phyloP scores from a whole-genome alignment of 164 flowering plant species.

The Magnolia kwangsiensis region DNA sequence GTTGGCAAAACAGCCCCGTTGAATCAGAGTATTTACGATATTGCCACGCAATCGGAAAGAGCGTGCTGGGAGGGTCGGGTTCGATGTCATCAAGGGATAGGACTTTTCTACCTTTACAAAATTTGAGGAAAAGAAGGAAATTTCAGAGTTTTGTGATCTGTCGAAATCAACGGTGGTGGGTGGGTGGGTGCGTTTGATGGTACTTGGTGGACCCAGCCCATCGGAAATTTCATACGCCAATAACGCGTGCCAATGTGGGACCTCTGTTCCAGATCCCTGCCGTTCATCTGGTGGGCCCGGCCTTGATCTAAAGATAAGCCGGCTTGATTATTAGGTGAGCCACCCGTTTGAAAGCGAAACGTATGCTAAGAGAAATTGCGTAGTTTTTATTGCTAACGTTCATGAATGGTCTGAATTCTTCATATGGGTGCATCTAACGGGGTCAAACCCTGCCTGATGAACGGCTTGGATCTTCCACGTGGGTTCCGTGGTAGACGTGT shows the following conservation, averaged over 20 bases:
- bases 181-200: not conserved
- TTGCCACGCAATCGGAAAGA: not conserved
- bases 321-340: too few relatives aligned
- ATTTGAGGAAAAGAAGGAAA: not conserved
- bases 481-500: not conserved
- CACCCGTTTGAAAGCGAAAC: too few relatives aligned
- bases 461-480: not conserved
- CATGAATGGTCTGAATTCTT: too few relatives aligned
- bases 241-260: too few relatives aligned
- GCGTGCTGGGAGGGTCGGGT: not conserved
- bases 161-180: slow-evolving; percentile 1
- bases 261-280: not conserved
- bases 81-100: slow-evolving; percentile 6
- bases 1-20: not conserved
- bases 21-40: not conserved
- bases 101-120: not conserved
- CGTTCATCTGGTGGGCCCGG: not conserved
- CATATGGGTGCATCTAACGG: too few relatives aligned
- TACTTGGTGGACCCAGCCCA: not conserved
- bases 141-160: not conserved
- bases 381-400: too few relatives aligned
- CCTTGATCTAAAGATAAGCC: too few relatives aligned
- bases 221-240: too few relatives aligned
- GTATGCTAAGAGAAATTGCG: too few relatives aligned
- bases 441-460: not conserved